Base-by-base conservation (phyloP, 176 grass and related monocot species). In the Neostapfia colusana region DNA sequence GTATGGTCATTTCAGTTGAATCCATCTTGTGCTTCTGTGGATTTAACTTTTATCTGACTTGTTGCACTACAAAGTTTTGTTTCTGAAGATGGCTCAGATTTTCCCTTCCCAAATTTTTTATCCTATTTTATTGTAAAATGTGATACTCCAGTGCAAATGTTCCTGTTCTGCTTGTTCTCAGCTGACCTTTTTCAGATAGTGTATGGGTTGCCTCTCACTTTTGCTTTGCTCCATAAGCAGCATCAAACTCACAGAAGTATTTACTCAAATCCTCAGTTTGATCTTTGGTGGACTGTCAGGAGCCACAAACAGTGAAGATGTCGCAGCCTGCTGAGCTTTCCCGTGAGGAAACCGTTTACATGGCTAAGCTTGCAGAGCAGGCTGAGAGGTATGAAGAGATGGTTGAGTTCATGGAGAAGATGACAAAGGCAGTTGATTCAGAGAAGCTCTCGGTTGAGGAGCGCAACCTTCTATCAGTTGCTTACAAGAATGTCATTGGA, bases 401-500 rank as follows among this genome's bases (percentile, higher is more conserved):
- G 85, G 79, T 86, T 40, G 78, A 82, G 73, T 77, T 87, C 85
- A 83, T 83, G 79, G 68, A 79, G 80, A 87, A 83, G 50, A 61
- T 83, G 34, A 61, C 67, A 28, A 79, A 83, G 74, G 24, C 67
- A 50, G 67, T 83, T 50, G 79, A 87, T 64, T 73, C 79, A 4
- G 67, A 73, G 60, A 67, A 89, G 63, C 83, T 85, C 18, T 82
- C 83, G 4, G 82, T 85, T 6, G 83, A 89, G 66, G 78, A 89
- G 78, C 79, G 49, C 59, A 78, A 89, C 59, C 73, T 89, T 48
- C 78, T 89, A 15, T 86, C 78, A 2, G 77, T 89, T 70, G 83
- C 78, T 62, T 82, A 86, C 82, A 86, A 89, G 79, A 89, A 89
- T 73, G 78, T 89, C 3, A 82, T 85, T 43, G 83, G 78, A 72